A percentile compares a stretch with the other conserved stretches of the same genome.
Conservation (phyloP, 192 early-diverging fungal genomes). For the Dispira simplex region DNA sequence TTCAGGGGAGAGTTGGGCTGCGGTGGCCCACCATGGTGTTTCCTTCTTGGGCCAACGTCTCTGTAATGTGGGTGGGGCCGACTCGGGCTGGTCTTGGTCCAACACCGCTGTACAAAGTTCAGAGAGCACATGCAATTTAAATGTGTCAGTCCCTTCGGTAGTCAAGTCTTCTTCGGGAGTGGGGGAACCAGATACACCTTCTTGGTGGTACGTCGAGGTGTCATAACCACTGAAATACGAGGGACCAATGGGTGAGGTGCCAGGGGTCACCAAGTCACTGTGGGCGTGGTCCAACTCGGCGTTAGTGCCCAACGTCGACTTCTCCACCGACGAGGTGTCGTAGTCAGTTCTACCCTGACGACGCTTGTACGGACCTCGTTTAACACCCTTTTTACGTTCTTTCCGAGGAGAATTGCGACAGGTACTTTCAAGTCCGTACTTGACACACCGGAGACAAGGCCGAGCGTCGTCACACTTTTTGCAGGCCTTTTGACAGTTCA, state of each 20-base stretch:
- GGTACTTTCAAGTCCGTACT: constrained; percentile 44
- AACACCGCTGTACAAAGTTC: no score
- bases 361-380: constrained; percentile 67
- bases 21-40: no score
- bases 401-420: constrained; percentile 69
- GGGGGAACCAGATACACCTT: no score
- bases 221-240: background rate
- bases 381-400: constrained; percentile 67
- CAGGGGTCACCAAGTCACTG: constrained; percentile 1
- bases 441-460: constrained; percentile 70
- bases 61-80: no score
- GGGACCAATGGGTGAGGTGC: background rate
- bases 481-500: constrained; percentile 77
- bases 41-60: no score
- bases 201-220: no score
- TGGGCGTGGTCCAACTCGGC: background rate
- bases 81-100: no score
- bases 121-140: no score
- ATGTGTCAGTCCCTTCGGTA: no score
- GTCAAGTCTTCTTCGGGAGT: no score
- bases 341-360: background rate
- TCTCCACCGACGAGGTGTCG: background rate
- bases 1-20: no score
- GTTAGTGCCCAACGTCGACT: background rate
- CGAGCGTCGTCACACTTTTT: constrained; percentile 85